Evolutionary conservation across 768 basidiomycete genomes (phyloP), one percentile per base, ranked within the genome.

Genomic region (Phylloporus rhodoxanthus): DNA sequence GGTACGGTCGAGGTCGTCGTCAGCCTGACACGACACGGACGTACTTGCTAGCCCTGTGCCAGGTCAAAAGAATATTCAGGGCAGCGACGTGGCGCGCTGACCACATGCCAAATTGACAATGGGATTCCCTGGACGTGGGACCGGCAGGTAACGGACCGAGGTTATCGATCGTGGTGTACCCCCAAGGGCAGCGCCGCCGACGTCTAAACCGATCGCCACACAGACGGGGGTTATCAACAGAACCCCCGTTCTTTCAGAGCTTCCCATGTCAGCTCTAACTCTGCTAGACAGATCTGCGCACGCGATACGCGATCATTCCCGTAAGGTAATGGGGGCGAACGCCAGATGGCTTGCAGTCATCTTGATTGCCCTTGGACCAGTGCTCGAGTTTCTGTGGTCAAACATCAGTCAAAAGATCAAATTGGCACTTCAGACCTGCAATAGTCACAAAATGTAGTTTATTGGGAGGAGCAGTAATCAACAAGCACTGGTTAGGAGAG

Each of bases 401-500:
- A 20, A 34, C 43, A 11, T 49, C 42, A 50, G 43, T n/a, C 32
- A 9, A 46, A 14, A 17, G 8, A 45, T 36, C 28, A 21, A 42
- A 6, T 13, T 6, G 6, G 17, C 30, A 43, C 44, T 40, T 44
- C 33, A 15, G 33, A 45, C 33, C 5, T 20, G 23, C 13, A 43
- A 37, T 50, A 37, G 45, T 50, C 51, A 53, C 39, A 61, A 52
- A 52, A 50, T 17, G 52, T 20, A 17, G 36, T 58, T 40, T 55
- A 63, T 65, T 64, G 34, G 33, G 41, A 39, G 38, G 34, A 9
- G 45, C 11, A 54, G 40, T 56, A 59, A 54, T 60, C 30, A 51
- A 63, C 53, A 60, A 53, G 51, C 48, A 57, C 39, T 30, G 54
- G 47, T 47, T 43, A 43, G 43, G 20, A 30, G 40, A 21, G 32